These are phyloP conservation scores for Pythium sukuiense DNA, from an alignment of 352 stramenopile genomes.

Conservation along the genomic window DNA sequence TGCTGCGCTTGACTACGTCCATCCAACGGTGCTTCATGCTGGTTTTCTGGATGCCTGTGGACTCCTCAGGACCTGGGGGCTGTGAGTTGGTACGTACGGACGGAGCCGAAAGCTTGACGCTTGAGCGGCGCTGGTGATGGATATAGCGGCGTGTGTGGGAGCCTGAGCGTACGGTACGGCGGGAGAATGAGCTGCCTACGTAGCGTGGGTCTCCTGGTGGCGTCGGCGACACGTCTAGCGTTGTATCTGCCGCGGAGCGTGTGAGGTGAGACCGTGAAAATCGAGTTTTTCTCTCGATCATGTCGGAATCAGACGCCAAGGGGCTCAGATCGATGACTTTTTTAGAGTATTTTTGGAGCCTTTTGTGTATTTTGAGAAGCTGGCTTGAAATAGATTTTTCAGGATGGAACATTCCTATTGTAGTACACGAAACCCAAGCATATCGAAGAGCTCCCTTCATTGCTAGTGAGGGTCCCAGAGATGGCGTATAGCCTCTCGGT, in stretches of 20 bases:
- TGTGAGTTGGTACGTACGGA: neutral
- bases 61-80: neutral
- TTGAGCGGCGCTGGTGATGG: neutral
- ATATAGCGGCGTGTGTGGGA: neutral
- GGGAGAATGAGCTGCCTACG: neutral
- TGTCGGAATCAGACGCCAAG: neutral
- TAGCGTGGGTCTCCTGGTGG: neutral
- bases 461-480: no score
- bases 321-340: neutral
- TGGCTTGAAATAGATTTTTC: conserved; percentile 2
- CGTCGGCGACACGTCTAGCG: neutral
- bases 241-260: neutral
- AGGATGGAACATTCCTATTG: neutral
- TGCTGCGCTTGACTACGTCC: conserved; percentile 65
- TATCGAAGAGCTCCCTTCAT: neutral
- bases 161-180: neutral
- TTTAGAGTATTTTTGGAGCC: neutral
- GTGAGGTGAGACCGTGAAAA: neutral
- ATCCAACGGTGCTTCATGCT: conserved; percentile 74
- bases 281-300: neutral
- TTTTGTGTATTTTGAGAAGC: neutral
- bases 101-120: neutral
- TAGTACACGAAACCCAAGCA: neutral
- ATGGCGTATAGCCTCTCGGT: no score
- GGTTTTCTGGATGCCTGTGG: neutral